Base-by-base conservation (phyloP, 108 stramenopile species). In the Skeletonema costatum region DNA sequence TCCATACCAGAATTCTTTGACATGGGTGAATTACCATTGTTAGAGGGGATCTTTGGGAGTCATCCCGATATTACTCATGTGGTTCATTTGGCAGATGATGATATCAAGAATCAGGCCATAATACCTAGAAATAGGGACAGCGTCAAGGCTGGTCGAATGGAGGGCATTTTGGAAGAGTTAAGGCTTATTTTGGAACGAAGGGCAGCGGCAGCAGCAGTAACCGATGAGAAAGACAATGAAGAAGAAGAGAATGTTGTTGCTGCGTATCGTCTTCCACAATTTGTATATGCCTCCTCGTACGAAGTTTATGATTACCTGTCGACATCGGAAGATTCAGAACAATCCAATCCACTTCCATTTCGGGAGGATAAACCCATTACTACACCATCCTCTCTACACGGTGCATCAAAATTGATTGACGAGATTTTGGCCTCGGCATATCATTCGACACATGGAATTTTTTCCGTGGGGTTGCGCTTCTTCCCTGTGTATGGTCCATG, bases 401-500 rank as follows among this genome's bases (percentile, higher is more conserved):
- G 92, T 3, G 87, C 89, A 6, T 79, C 93, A 33, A 95, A 97
- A 65, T 66, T 92, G 3, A 81, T 91, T 36, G 90, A 92, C 51
- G 96, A 96, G 71, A 71, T 91, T 25, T 63, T 95, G 51, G 93
- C 94, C 6, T 76, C 85, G 64, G 73, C 92, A 16, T 97, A 90
- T 67, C 77, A 88, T 76, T 85, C 93, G 59, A 76, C 87, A 9
- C 78, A 94, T 75, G 85, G 84, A 16, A 82, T 97, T 36, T 86
- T 84, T 63, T 85, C 77, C 64, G 90, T 91, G 10, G 96, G 93
- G 39, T 67, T 97, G 58, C 84, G 96, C 1, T 92, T 97, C 81
- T 95, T 95, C 70, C 70, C 86, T 9, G 93, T 97, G 10, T 97
- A 97, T 70, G 96, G 96, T 19, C 96, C 96, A 35, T 93, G 92